Evolutionary conservation across 2,329 filamentous ascomycete genomes (phyloP).

Genomic region (Epichloe festucae): DNA sequence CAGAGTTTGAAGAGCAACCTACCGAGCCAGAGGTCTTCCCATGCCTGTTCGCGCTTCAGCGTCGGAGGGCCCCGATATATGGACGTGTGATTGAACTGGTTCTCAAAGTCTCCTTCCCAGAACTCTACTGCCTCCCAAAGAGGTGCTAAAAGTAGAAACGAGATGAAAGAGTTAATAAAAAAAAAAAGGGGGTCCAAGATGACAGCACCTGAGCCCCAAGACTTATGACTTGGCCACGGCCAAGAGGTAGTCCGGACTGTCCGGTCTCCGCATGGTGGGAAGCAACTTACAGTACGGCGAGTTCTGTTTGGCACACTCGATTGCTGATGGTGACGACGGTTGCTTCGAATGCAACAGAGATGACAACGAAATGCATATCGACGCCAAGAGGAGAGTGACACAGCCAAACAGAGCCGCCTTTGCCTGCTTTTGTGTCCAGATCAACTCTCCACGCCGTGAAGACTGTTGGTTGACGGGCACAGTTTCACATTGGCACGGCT

Average conservation of each 20-base stretch:
- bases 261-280: too few species aligned
- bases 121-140: conserved; percentile 3
- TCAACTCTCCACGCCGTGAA: background rate
- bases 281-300: background rate
- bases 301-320: background rate
- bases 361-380: background rate
- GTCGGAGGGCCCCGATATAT: conserved; percentile 1
- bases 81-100: conserved; percentile 1
- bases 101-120: conserved; percentile 2
- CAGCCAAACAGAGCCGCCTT: background rate
- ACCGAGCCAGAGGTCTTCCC: background rate
- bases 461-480: background rate
- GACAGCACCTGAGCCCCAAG: too few species aligned
- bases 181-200: too few species aligned
- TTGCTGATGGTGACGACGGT: background rate
- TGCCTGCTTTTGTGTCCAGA: background rate
- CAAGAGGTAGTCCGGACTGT: too few species aligned
- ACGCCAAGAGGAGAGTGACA: background rate
- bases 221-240: too few species aligned
- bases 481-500: background rate
- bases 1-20: background rate
- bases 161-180: background rate
- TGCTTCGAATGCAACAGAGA: background rate
- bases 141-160: background rate
- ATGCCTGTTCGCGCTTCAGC: background rate